Percentiles rank a stretch among this genome's conserved stretches.
phyloP scores from a whole-genome alignment of 2,329 filamentous ascomycete species.

The Clonostachys solani region DNA sequence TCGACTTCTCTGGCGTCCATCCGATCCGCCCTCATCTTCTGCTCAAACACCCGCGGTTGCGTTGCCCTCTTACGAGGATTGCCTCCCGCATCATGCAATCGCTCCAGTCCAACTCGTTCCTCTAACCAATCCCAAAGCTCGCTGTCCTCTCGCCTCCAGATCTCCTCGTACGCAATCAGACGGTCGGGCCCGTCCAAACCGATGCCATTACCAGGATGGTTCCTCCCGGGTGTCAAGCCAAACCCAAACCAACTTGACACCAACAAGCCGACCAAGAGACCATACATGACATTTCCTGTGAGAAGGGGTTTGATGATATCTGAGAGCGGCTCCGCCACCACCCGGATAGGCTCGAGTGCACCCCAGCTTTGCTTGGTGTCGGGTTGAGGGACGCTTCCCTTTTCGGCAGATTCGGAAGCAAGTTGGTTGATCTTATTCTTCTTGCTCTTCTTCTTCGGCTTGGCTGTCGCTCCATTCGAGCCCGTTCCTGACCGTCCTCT shows the following conservation, averaged over 20 bases:
- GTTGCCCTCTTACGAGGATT: constrained; percentile 38
- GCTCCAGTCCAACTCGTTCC: constrained; percentile 73
- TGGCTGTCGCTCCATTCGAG: constrained; percentile 37
- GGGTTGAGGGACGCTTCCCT: constrained; percentile 31
- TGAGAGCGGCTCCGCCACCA: constrained; percentile 63
- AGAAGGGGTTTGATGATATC: constrained; percentile 69
- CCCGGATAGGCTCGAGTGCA: constrained; percentile 71
- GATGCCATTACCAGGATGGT: constrained; percentile 24
- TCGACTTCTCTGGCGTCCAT: constrained; percentile 73
- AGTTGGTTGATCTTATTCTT: constrained; percentile 29
- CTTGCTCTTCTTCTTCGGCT: constrained; percentile 59
- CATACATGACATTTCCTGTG: constrained; percentile 73
- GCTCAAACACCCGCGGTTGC: constrained; percentile 54
- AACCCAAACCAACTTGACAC: constrained; percentile 72
- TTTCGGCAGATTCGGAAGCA: constrained; percentile 36
- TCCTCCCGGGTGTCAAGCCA: constrained; percentile 35
- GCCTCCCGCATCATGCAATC: constrained; percentile 31
- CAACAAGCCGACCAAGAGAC: constrained; percentile 68
- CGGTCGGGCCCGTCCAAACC: constrained; percentile 52
- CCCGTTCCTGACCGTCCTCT: constrained; percentile 48
- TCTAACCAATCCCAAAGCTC: constrained; percentile 94
- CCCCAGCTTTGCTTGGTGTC: constrained; percentile 62
- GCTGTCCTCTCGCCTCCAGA: constrained; percentile 84
- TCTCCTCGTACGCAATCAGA: constrained; percentile 82
- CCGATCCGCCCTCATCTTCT: constrained; percentile 50